A percentile compares a stretch with the other conserved stretches of the same genome.
phyloP scores from a whole-genome alignment of 805 yeast genomes.

The Ogataea nonfermentans region DNA sequence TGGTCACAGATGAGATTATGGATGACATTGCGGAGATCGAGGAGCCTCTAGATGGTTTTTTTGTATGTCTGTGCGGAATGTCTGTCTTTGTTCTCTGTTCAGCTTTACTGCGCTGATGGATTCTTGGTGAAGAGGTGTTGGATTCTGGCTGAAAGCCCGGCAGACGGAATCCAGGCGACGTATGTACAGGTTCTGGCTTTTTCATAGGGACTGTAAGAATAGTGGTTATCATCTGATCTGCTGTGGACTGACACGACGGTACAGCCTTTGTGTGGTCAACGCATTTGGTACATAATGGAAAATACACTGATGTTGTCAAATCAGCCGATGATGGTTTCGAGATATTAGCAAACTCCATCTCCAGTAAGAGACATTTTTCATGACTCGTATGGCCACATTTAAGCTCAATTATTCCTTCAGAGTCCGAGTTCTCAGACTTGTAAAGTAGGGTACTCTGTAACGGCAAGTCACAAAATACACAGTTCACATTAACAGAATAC shows the following conservation, averaged over 20 bases:
- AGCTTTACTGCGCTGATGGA: conserved; percentile 1
- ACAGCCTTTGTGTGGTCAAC: conserved; percentile 16
- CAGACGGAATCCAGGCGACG: conserved; percentile 3
- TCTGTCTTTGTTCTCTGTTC: not conserved
- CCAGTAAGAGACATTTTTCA: conserved; percentile 52
- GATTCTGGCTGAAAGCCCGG: conserved; percentile 8
- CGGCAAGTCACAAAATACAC: conserved; percentile 49
- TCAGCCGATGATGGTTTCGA: conserved; percentile 4
- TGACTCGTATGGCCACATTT: conserved; percentile 57
- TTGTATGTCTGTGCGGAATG: conserved; percentile 19
- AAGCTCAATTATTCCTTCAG: conserved; percentile 43
- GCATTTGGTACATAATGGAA: conserved; percentile 31
- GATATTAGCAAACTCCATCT: conserved; percentile 30
- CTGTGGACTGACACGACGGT: conserved; percentile 22
- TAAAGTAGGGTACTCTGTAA: conserved; percentile 41
- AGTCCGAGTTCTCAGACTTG: conserved; percentile 32
- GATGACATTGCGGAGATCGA: conserved; percentile 34
- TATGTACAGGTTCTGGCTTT: conserved; percentile 10
- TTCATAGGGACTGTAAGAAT: conserved; percentile 13
- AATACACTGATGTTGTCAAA: conserved; percentile 13
- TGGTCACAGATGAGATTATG: conserved; percentile 33
- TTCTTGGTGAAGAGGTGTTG: conserved; percentile 5
- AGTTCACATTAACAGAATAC: conserved; percentile 7
- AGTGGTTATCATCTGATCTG: conserved; percentile 22
- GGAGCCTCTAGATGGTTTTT: conserved; percentile 36